Percentiles rank a stretch among this genome's conserved stretches.
These are phyloP conservation scores for Cutaneotrichosporon sp. DNA, from an alignment of 1,284 basidiomycete species.

Conservation along the genomic window DNA sequence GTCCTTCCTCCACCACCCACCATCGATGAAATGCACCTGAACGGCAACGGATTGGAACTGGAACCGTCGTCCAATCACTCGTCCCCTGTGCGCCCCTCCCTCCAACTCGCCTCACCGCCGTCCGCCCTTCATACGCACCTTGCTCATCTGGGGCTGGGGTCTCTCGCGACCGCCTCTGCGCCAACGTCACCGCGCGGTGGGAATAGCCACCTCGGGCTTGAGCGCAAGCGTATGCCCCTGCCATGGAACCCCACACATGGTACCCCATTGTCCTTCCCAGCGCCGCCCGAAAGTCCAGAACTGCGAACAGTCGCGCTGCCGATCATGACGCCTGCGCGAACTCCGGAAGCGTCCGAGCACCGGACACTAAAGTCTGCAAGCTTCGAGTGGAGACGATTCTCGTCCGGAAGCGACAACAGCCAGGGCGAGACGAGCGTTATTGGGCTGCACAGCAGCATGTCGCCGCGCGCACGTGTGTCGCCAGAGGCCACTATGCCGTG, in stretches of 20 bases:
- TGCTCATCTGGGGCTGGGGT: slow-evolving; percentile 10
- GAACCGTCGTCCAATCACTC: slow-evolving; percentile 25
- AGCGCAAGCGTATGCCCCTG: slow-evolving; percentile 13
- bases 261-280: slow-evolving; percentile 20
- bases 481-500: slow-evolving; percentile 1
- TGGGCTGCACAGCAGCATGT: not conserved
- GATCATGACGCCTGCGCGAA: slow-evolving; percentile 30
- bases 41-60: not conserved
- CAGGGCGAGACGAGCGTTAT: not conserved
- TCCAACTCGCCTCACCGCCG: slow-evolving; percentile 7
- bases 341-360: not conserved
- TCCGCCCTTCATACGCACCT: slow-evolving; percentile 11
- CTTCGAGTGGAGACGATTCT: not conserved
- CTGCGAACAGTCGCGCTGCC: slow-evolving; percentile 40
- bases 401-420: not conserved
- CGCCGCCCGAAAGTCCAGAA: slow-evolving; percentile 35
- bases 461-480: not conserved
- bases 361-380: not conserved
- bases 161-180: slow-evolving; percentile 23
- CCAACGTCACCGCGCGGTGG: slow-evolving; percentile 20
- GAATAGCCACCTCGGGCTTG: not conserved
- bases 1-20: not conserved
- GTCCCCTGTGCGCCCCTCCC: slow-evolving; percentile 19
- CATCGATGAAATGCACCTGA: not conserved
- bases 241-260: slow-evolving; percentile 27